Conservation (phyloP, 1,139 yeast species). For the Tardiomyces blankii region DNA sequence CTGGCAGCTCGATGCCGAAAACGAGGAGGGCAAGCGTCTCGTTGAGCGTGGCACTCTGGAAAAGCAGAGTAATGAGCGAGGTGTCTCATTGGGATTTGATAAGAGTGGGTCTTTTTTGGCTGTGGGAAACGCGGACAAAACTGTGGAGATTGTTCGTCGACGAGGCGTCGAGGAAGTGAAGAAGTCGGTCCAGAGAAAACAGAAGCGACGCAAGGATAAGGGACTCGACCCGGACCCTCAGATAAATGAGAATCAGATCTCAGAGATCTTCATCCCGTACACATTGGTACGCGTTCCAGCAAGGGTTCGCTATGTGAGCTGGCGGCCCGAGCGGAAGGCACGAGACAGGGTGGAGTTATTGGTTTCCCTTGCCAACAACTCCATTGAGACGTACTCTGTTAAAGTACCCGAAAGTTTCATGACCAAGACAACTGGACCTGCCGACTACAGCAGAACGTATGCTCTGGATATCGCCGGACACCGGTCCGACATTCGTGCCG, state of each 20-base stretch:
- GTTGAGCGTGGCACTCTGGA: slow-evolving; percentile 56
- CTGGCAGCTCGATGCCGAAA: slow-evolving; percentile 56
- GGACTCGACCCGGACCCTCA: slow-evolving; percentile 47
- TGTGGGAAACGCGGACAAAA: slow-evolving; percentile 68
- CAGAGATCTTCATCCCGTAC: slow-evolving; percentile 19
- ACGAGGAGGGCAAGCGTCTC: slow-evolving; percentile 44
- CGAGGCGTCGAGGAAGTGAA: slow-evolving; percentile 64
- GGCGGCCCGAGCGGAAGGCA: slow-evolving; percentile 13
- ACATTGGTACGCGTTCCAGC: slow-evolving; percentile 23
- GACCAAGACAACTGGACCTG: slow-evolving; percentile 33
- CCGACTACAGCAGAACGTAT: slow-evolving; percentile 41
- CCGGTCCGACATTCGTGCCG: slow-evolving; percentile 75
- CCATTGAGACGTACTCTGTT: slow-evolving; percentile 57
- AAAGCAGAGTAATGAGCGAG: slow-evolving; percentile 71
- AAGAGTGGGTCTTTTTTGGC: slow-evolving; percentile 39
- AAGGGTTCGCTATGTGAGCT: slow-evolving; percentile 24
- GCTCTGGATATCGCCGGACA: slow-evolving; percentile 74
- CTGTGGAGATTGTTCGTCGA: slow-evolving; percentile 69
- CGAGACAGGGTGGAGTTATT: slow-evolving; percentile 39
- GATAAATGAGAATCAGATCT: slow-evolving; percentile 17
- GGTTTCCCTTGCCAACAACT: slow-evolving; percentile 58
- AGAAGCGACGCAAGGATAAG: slow-evolving; percentile 63
- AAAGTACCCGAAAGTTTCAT: slow-evolving; percentile 35
- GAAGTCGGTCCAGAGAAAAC: slow-evolving; percentile 67
- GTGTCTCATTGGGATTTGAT: slow-evolving; percentile 38